Conservation (phyloP, 768 basidiomycete genomes). For the Lactifluus subvellereus region DNA sequence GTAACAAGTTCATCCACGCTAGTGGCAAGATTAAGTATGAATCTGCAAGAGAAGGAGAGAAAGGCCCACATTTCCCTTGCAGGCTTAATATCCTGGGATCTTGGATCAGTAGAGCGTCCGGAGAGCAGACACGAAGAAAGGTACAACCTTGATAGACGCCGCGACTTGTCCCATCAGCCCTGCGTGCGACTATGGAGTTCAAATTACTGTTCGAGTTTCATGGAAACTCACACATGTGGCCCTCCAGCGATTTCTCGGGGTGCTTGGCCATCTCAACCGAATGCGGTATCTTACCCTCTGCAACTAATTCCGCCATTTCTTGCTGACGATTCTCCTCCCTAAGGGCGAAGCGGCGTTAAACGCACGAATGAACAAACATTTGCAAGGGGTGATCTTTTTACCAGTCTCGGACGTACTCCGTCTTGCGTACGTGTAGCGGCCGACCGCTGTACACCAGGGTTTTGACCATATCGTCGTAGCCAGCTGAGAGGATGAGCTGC, state of each 20-base stretch:
- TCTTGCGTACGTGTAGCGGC: constrained; percentile 76
- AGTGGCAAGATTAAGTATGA: constrained; percentile 14
- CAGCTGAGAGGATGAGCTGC: constrained; percentile 56
- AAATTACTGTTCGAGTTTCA: neutral
- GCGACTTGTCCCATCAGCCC: constrained; percentile 80
- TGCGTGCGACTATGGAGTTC: constrained; percentile 26
- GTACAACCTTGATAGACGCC: constrained; percentile 50
- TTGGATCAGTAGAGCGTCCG: constrained; percentile 7
- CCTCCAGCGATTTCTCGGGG: constrained; percentile 59
- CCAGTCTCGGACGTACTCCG: constrained; percentile 74
- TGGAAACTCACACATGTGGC: constrained; percentile 48
- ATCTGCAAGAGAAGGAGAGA: neutral
- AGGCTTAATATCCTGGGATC: constrained; percentile 63
- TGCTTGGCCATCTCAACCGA: constrained; percentile 62
- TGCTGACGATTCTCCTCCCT: constrained; percentile 58
- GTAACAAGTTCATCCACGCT: constrained; percentile 80
- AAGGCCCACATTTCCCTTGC: constrained; percentile 72
- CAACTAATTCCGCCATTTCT: constrained; percentile 55
- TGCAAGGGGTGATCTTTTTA: constrained; percentile 29
- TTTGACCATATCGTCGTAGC: constrained; percentile 67
- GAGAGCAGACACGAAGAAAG: neutral
- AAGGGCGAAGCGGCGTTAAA: neutral
- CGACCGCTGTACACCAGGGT: constrained; percentile 75
- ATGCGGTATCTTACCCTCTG: constrained; percentile 68
- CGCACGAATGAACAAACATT: neutral